Conservation (phyloP, 345 rosid genomes). For the Lepidium aucheri region DNA sequence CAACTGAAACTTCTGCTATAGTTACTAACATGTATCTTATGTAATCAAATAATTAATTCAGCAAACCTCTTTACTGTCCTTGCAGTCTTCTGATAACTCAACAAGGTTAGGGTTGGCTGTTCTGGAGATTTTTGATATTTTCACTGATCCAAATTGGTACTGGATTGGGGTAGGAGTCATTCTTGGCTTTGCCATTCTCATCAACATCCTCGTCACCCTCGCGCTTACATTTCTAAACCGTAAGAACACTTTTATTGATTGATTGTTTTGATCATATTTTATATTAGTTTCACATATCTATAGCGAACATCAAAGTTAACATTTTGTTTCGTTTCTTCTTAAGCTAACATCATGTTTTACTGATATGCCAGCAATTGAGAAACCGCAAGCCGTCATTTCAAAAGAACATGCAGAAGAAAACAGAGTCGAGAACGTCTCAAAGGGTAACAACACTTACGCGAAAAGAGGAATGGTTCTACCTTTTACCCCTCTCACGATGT, state of each 20-base stretch:
- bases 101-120: constrained; percentile 53
- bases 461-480: constrained; percentile 85
- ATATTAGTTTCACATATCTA: neutral
- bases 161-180: constrained; percentile 71
- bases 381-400: constrained; percentile 51
- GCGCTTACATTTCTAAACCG: constrained; percentile 60
- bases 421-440: neutral
- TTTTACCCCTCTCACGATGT: constrained; percentile 73
- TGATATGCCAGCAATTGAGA: constrained; percentile 49
- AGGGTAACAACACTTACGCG: constrained; percentile 24
- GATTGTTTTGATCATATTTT: neutral
- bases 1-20: neutral
- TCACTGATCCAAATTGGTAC: constrained; percentile 55
- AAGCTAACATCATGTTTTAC: neutral
- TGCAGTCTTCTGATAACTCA: constrained; percentile 49
- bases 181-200: constrained; percentile 56
- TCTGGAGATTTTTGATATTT: constrained; percentile 44
- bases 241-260: constrained; percentile 30
- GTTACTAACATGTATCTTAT: neutral
- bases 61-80: neutral
- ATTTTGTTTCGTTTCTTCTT: neutral
- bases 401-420: constrained; percentile 44
- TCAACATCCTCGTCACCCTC: constrained; percentile 66
- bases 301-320: neutral
- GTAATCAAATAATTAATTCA: neutral